Evolutionary conservation across 1,284 basidiomycete species (phyloP).

Genomic region (Moniliophthora roreri): DNA sequence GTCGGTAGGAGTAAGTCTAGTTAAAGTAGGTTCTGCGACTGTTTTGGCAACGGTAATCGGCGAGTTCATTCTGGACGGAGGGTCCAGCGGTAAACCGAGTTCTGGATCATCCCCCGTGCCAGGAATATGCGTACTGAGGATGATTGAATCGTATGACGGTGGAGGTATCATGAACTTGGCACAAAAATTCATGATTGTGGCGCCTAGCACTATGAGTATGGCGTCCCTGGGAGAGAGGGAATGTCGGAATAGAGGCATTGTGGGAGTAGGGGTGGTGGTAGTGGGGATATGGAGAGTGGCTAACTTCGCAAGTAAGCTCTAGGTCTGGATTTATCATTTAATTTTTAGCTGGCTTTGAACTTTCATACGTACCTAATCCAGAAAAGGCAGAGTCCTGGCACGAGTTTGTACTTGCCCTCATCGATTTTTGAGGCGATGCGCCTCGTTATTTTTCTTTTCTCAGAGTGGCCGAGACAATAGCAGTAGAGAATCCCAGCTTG

Average conservation of each 20-base stretch:
- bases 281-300: too few relatives aligned
- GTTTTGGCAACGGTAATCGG: conserved; percentile 6
- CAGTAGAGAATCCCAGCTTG: too few relatives aligned
- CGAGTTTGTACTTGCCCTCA: too few relatives aligned
- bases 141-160: conserved; percentile 29
- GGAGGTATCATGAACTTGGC: conserved; percentile 30
- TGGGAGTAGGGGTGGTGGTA: too few relatives aligned
- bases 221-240: conserved; percentile 43
- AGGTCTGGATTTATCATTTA: too few relatives aligned
- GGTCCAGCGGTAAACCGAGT: conserved; percentile 18
- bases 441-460: too few relatives aligned
- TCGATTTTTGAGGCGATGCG: too few relatives aligned
- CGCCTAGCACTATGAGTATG: conserved; percentile 50
- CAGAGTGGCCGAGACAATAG: too few relatives aligned
- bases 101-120: conserved; percentile 7
- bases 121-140: conserved; percentile 34
- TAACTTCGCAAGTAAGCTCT: too few relatives aligned
- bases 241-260: conserved; percentile 17
- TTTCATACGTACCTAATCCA: too few relatives aligned
- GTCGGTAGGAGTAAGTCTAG: conserved; percentile 6
- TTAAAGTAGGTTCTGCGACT: conserved; percentile 2
- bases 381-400: too few relatives aligned
- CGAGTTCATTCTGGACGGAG: conserved; percentile 12
- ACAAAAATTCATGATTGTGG: conserved; percentile 49
- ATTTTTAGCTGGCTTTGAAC: too few relatives aligned